Base-by-base conservation (phyloP, 441 rosid genomes). In the Adansonia gregorii region DNA sequence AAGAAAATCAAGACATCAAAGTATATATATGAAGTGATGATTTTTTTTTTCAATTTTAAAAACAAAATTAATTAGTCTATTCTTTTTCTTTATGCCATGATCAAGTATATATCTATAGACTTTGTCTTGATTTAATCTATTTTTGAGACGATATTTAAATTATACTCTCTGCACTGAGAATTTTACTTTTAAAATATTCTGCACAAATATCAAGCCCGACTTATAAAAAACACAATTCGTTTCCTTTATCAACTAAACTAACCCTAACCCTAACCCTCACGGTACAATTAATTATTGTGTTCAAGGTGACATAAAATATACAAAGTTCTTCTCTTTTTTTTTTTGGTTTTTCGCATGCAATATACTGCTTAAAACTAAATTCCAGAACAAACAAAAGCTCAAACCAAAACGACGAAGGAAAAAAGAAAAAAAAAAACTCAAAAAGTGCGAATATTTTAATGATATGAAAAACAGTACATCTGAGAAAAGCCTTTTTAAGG, bases 381-480 rank as follows among this genome's bases (percentile, higher is more conserved):
- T 64, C 14, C 1, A 48, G 4, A 69, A 54, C 1, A n/a, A 48
- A 1, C 24, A 48, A 1, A 74, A 14, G 69, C 24, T 46, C 35
- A 17, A 72, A 55, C 43, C 14, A 48, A 60, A 12, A 8, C 19
- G 46, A 5, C 54, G 20, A 67, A 75, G 35, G 31, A 1, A 63
- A 63, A 43, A 72, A 63, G 4, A 61, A 63, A 12, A 58, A 67
- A n/a, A n/a, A n/a, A n/a, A n/a, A n/a, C n/a, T 7, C 6, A 65
- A 77, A 78, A 87, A 85, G 87, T 85, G 83, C 80, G 60, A 80
- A 76, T 87, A 69, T 80, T 79, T n/a, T 66, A 77, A 66, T n/a
- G 60, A 8, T 17, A 17, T 31, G 60, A 73, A 41, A 65, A 35
- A 48, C 15, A 76, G 78, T 27, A 74, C 14, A 66, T 43, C 1